Base-by-base conservation (phyloP, 2,329 filamentous ascomycete species). In the Stagonosporopsis chrysanthemi region DNA sequence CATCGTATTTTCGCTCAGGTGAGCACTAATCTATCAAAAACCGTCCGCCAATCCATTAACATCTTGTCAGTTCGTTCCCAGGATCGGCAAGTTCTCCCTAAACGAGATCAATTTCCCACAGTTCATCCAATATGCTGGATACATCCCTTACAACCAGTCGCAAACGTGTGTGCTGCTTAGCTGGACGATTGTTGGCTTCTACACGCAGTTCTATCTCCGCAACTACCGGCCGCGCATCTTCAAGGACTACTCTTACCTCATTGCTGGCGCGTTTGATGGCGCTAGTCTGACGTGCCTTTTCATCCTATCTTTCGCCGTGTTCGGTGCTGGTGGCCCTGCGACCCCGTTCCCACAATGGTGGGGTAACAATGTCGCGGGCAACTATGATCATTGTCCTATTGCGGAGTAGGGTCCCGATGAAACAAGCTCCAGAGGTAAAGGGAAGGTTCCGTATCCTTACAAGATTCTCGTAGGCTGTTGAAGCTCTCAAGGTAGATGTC, bases 211-310 rank as follows among this genome's bases (percentile, higher is more conserved):
- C 40, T 63, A 61, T 36, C 60, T 63, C 2, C 58, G 60, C 44
- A 63, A 61, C 45, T 61, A 63, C 51, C 58, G 54, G 9, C 60
- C 60, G 3, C 58, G 60, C 44, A 63, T 63, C 51, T 63, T 63
- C 58, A 63, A 53, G 46, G 52, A 63, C 49, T 63, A 63, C 52
- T 59, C 58, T 11, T 63, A 63, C 52, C 46, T 63, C 3, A 59
- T 63, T 14, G 49, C 58, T 42, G 58, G 61, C 26, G 61, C 58
- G 1, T 63, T 63, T 15, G 61, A 63, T 35, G 61, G 58, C 29
- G 61, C 58, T 2, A 61, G 58, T 50, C 39, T 61, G 3, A 61
- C 58, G 0, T 61, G 58, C 26, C 40, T 63, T 49, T 63, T 63
- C 23, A 63, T 63, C 6, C 26, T 63, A 42, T 59, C 58, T 2